Conservation (phyloP, 148 eudicot genomes). For the Agrostemma githago region DNA sequence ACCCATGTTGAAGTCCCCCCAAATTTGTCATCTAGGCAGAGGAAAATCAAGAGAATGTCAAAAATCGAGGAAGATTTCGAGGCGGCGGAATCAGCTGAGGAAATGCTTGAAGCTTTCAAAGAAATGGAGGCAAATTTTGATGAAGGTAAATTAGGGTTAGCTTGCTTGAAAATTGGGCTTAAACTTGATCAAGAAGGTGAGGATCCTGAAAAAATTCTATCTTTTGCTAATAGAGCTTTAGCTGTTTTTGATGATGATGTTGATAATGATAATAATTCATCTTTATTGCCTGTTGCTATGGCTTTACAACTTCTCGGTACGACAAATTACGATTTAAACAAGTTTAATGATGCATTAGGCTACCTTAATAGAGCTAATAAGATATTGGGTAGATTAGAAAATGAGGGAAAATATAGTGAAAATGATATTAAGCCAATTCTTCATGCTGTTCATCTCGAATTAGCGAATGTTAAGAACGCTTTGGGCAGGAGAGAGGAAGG, state of each 20-base stretch:
- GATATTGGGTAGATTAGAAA: constrained; percentile 46
- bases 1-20: constrained; percentile 42
- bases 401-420: constrained; percentile 34
- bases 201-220: constrained; percentile 55
- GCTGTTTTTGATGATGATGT: constrained; percentile 41
- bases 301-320: constrained; percentile 81
- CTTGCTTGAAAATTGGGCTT: constrained; percentile 74
- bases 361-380: constrained; percentile 80
- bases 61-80: constrained; percentile 72
- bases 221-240: constrained; percentile 75
- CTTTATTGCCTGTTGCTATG: constrained; percentile 69
- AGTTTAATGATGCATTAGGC: constrained; percentile 74
- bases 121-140: constrained; percentile 69
- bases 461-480: constrained; percentile 72
- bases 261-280: not conserved
- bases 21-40: constrained; percentile 58
- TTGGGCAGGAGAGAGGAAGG: constrained; percentile 94
- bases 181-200: constrained; percentile 88
- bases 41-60: constrained; percentile 51
- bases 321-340: constrained; percentile 49
- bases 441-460: constrained; percentile 80
- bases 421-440: constrained; percentile 55
- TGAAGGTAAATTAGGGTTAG: constrained; percentile 71
- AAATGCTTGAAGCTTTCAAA: constrained; percentile 70
- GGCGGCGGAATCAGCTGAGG: constrained; percentile 57